Evolutionary conservation across 768 basidiomycete species (phyloP), one percentile per base, ranked within the genome.

Genomic region (Tricholomella constricta): DNA sequence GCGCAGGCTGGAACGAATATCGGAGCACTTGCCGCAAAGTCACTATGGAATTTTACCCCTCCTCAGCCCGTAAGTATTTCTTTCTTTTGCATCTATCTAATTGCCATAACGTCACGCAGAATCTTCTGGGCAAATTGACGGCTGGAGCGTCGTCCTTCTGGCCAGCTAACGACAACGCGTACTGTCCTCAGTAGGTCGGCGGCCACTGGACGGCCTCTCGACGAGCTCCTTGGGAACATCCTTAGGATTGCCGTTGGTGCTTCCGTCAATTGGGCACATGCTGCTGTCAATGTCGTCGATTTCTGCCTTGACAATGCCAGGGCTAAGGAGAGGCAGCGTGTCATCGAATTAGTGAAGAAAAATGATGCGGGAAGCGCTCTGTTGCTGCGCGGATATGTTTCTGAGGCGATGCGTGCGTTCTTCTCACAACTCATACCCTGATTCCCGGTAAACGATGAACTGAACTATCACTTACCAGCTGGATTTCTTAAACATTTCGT

Each of bases 271-370:
- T 72, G 72, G 45, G 74, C 77, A 0, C 78, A 82, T 58, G 78
- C 73, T 4, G 71, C 72, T 23, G 72, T 76, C 15, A 69, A 79
- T 29, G 72, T 82, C 22, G 64, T 84, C 45, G 76, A 83, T 60
- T 82, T 82, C 67, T 83, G 79, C 64, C 61, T 84, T 31, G 73
- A 75, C 43, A 75, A 75, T 19, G 64, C 61, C n/a, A 71, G 68
- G 23, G 68, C 68, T 15, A 65, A 64, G 44, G 77, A 81, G 54
- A 63, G 70, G 11, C 66, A 62, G 0, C 70, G 75, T 23, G 74
- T 81, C 34, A 43, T 73, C 22, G 58, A 67, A 32, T 68, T 80
- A 1, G 61, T 69, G 7, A 62, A 69, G 27, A 62, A 65, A 29
- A 64, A 63, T 4, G 75, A 76, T 51, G 43, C 61, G 1, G 55